Base-by-base conservation (phyloP, 73 alveolate genomes). In the Diophrys sp. region DNA sequence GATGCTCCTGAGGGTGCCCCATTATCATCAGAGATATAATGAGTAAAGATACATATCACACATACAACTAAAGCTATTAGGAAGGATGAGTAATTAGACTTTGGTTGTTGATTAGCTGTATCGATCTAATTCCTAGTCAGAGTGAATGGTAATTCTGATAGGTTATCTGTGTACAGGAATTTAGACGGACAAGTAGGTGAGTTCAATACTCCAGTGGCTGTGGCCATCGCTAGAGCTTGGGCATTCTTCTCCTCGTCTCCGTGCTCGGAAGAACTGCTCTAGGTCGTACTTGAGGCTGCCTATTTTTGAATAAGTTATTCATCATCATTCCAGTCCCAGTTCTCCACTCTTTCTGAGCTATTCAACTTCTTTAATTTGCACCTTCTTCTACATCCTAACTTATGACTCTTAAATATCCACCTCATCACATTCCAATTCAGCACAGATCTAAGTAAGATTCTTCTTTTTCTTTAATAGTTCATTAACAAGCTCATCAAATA, bases 341-440 rank as follows among this genome's bases (percentile, higher is more conserved):
- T 76, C 30, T n/a, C 73, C 34, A 24, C 34, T 30, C 69, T 55
- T 44, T 53, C 78, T 54, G 30, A 34, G 70, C 71, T 30, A 70
- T 2, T 75, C 85, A 62, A 28, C 73, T 71, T 31, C 30, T 72
- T 29, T 33, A 14, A 76, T n/a, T 31, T 53, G 74, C 29, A 29
- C 76, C 30, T 77, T 62, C 82, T 77, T 83, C 0, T 82, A 76
- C 8, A 77, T 32, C 31, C 83, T 62, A 18, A 72, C 83, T 28
- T 68, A 54, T 14, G 91, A 62, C 29, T 83, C 84, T 0, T 23
- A 26, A 28, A 83, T 75, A 25, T 75, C 77, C 28, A 32, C 68
- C 31, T 84, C 87, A n/a, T 70, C 81, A 56, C 68, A 75, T 27
- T 84, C 92, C n/a, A 84, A 34, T 69, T 84, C 85, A 62, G 70